Evolutionary conservation across 139 green algal species (phyloP).

Genomic region (Micractinium conductrix): DNA sequence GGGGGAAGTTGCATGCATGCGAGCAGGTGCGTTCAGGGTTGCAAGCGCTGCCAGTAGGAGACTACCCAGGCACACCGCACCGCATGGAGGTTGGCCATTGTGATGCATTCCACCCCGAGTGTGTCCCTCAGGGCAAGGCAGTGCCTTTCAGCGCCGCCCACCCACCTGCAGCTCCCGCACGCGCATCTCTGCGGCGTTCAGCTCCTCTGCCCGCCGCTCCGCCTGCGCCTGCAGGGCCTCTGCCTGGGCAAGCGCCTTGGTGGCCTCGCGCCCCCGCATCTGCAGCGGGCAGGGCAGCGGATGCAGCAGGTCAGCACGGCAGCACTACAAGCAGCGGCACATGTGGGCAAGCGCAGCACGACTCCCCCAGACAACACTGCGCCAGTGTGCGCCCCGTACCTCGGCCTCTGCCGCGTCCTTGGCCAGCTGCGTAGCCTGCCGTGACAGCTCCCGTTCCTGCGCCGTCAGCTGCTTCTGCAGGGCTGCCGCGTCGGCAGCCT

Average conservation of each 20-base stretch:
- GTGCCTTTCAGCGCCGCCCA: too few species aligned
- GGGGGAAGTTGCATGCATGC: background rate
- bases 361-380: too few species aligned
- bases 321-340: too few species aligned
- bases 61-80: too few species aligned
- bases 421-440: conserved; percentile 28
- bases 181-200: conserved; percentile 17
- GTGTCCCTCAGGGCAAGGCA: background rate
- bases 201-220: conserved; percentile 32
- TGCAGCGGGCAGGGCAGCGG: too few species aligned
- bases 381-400: too few species aligned
- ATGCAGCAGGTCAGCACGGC: too few species aligned
- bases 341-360: too few species aligned
- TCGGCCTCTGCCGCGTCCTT: conserved; percentile 34
- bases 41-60: too few species aligned
- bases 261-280: conserved; percentile 14
- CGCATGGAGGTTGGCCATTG: too few species aligned
- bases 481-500: conserved; percentile 5
- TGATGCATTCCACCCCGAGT: too few species aligned
- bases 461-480: conserved; percentile 41
- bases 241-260: conserved; percentile 26
- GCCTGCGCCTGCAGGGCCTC: conserved; percentile 16
- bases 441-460: conserved; percentile 40
- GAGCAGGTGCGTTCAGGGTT: too few species aligned
- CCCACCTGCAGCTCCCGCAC: conserved; percentile 35